Evolutionary conservation across 2,329 filamentous ascomycete genomes (phyloP), one percentile per base, ranked within the genome.

Genomic region (Penicillium sp.): DNA sequence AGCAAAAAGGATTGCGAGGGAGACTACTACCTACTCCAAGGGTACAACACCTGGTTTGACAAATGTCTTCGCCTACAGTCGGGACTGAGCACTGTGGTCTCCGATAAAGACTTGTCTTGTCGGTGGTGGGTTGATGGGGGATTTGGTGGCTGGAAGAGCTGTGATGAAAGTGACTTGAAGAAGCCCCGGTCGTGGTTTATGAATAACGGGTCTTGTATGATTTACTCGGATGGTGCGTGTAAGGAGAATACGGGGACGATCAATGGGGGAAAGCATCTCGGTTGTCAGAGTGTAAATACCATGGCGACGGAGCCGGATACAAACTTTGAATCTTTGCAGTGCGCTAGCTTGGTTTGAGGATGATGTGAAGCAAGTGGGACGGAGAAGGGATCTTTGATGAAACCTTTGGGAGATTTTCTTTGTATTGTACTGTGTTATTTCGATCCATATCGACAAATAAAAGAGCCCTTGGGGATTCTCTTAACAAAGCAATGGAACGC

Each of bases 1-100:
- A 55, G 42, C 14, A 19, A 63, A 28, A 25, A 45, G n/a, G 6
- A 53, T 2, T 66, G 65, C 33, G 11, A 35, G 8, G 61, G 58
- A 6, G 59, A 65, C 28, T 65, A 65, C 38, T 64, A 64, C 40
- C 4, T 59, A 19, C 19, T 66, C 4, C 42, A 60, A 49, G 65
- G 61, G 13, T 42, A 48, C 33, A 60, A 52, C 13, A n/a, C 35
- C 8, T 8, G 16, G 14, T 30, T 33, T 6, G 26, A 30, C 11
- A 22, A 52, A 14, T 68, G 66, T 26, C 8, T 61, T 2, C 25
- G 11, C 1, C 22, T 67, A 3, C 48, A 53, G 2, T 57, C 56
- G 1, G 52, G 48, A 1, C 4, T 65, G 4, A 55, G 55, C 1
- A 55, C 35, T 11, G 54, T 22, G 30, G 52, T 30, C 26, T 43